Percentiles rank a stretch among this genome's conserved stretches.
Evolutionary conservation across 257 asterid genomes (phyloP).

Genomic region (Lithospermum erythrorhizon): DNA sequence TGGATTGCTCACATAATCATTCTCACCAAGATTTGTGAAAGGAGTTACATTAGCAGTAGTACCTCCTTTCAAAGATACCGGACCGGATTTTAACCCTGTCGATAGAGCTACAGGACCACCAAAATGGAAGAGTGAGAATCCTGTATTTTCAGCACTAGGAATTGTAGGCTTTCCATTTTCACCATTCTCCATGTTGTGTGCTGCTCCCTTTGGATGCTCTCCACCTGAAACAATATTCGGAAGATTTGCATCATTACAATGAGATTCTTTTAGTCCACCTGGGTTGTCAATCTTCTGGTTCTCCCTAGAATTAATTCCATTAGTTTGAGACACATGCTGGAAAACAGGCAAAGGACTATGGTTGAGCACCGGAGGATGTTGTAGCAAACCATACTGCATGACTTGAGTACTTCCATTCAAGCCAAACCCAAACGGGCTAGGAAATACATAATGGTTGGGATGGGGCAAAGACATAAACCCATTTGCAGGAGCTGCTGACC

Average conservation of each 20-base stretch:
- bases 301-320: constrained; percentile 30
- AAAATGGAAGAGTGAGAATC: constrained; percentile 90
- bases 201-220: constrained; percentile 23
- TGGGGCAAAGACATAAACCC: constrained; percentile 57
- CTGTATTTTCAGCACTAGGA: constrained; percentile 30
- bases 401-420: constrained; percentile 46
- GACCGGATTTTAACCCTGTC: constrained; percentile 47
- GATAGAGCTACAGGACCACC: constrained; percentile 83
- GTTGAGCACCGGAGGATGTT: constrained; percentile 46
- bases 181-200: constrained; percentile 22
- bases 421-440: constrained; percentile 54
- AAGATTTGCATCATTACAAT: constrained; percentile 13
- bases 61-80: constrained; percentile 35
- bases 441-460: constrained; percentile 53
- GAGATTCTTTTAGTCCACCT: constrained; percentile 26
- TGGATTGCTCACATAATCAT: constrained; percentile 31
- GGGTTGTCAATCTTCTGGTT: constrained; percentile 24
- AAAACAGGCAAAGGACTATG: constrained; percentile 44
- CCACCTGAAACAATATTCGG: constrained; percentile 22
- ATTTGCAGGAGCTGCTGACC: constrained; percentile 55
- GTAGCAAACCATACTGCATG: constrained; percentile 61
- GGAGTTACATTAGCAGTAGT: constrained; percentile 14
- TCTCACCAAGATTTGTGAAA: constrained; percentile 24
- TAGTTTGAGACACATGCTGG: constrained; percentile 53
- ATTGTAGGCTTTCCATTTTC: constrained; percentile 31